Evolutionary conservation across 805 yeast genomes (phyloP), one percentile per base, ranked within the genome.

Genomic region (Ogataea degrootiae): DNA sequence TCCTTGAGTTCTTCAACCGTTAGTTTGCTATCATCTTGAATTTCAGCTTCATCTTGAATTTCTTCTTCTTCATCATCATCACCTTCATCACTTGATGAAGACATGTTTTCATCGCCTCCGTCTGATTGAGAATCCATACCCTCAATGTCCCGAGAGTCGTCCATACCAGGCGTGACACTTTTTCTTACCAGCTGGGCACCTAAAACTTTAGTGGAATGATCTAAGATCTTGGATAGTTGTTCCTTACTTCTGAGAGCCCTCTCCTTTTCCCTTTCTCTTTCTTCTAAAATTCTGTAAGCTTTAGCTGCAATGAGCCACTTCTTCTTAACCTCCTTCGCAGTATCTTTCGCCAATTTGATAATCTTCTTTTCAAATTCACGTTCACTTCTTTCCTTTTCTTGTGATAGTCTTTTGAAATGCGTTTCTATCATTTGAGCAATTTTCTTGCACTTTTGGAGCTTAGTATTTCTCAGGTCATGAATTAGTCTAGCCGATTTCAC

Each of bases 301-400:
- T 87, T 89, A 52, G 84, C 87, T 2, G 97, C 99, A 42, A 90
- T 74, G 21, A 75, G 70, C 99, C 99, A 94, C 59, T 94, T 82
- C 63, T 83, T 89, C 66, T 85, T 85, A 11, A 94, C 97, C 39
- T 90, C 89, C 57, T 80, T 83, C 1, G 87, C 85, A 0, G 95
- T 86, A 42, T 83, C 76, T 56, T 88, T 79, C n/a, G 97, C 96
- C 34, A 92, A 64, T 49, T 77, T 79, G 48, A 76, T 72, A 48
- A 85, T 72, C 45, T 81, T 79, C 56, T 79, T 85, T 56, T 90
- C 96, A 56, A 82, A 79, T 48, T 86, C 95, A 54, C 83, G 83
- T 21, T 76, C 76, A 48, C 81, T 79, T 48, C 96, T 78, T 55
- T 92, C 98, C 54, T 87, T 88, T 39, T 95, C 96, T 48, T 96